Base-by-base conservation (phyloP, 495 filamentous ascomycete genomes). In the Parathielavia appendiculata region DNA sequence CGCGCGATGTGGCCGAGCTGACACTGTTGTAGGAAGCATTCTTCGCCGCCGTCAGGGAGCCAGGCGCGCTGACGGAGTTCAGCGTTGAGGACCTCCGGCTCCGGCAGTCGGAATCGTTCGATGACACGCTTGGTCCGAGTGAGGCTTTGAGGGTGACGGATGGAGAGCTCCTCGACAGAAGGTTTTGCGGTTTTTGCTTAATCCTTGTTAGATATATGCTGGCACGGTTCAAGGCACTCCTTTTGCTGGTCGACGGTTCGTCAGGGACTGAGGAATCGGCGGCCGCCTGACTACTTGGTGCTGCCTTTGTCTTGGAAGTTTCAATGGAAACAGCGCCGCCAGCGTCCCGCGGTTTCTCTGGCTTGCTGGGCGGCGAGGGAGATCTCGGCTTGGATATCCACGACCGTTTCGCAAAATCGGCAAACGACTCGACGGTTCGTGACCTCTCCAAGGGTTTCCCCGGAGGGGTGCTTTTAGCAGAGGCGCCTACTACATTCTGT, bases 351-450 rank as follows among this genome's bases (percentile, higher is more conserved):
- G 16, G 9, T 19, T 57, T 58, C 23, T 68, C 64, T 13, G 51
- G 43, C 53, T 69, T 71, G 57, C 56, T 66, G 23, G 65, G 72
- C 39, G 86, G 84, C 20, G 82, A 86, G 5, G 84, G 82, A 7
- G 86, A 84, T 46, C 81, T 75, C 35, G 84, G 85, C 11, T 79
- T 73, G 10, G 81, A 73, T 14, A 81, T 80, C 86, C 87, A 90
- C 45, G 86, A 84, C 65, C 81, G 82, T 60, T 80, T 81, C 13
- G 86, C 83, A 61, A 89, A 79, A 58, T 75, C 83, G 57, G 83
- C 81, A 64, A 90, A 78, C 30, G 85, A 81, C 43, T 83, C 84
- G 64, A 86, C 80, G 5, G 54, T 68, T 56, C 67, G 69, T 17
- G 71, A 61, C 26, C 65, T 60, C 23, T 76, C 71, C 43, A 66